Evolutionary conservation across 345 rosid genomes (phyloP), one percentile per base, ranked within the genome.

Genomic region (Linum usitatissimum): DNA sequence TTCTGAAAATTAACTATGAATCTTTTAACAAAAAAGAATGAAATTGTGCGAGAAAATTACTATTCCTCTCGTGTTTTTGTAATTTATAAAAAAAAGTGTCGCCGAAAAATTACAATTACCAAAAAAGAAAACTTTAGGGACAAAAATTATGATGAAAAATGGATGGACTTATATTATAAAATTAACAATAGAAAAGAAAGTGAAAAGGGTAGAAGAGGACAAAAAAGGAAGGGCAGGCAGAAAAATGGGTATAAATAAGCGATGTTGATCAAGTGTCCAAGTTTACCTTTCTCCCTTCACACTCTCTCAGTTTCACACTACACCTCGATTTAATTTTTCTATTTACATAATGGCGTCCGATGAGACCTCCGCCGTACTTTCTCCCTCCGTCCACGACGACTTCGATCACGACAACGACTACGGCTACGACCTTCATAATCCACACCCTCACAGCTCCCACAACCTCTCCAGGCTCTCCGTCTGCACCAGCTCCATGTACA

Each of bases 391-490:
- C 36, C 84, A 77, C 10, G 76, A 74, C 6, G 82, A 79, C 5
- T 30, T 54, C 36, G 69, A 70, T 45, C 66, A 57, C 58, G 85
- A 83, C 39, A 78, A 74, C 49, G 82, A 85, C 62, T 81, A 79
- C 62, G 85, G 73, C 31, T 61, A 23, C 23, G 64, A 53, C 12
- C 15, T 45, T 17, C 61, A 67, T 23, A 70, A 71, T 31, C 77
- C 68, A 23, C 77, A 75, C 3, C 83, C 69, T 30, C 81, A 78
- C 18, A 10, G 15, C 51, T 60, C 59, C 0, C 80, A 70, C 3
- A 73, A 39, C 57, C 56, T 92, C n/a, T 92, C 98, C 8, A 75
- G 98, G 72, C 68, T 89, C 12, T 89, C 96, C 19, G 55, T 86
- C 60, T 92, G 91, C 55, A 80, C 86, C 0, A 82, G 84, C 69